Base-by-base conservation (phyloP, 2,329 filamentous ascomycete species). In the Phoma sp. region DNA sequence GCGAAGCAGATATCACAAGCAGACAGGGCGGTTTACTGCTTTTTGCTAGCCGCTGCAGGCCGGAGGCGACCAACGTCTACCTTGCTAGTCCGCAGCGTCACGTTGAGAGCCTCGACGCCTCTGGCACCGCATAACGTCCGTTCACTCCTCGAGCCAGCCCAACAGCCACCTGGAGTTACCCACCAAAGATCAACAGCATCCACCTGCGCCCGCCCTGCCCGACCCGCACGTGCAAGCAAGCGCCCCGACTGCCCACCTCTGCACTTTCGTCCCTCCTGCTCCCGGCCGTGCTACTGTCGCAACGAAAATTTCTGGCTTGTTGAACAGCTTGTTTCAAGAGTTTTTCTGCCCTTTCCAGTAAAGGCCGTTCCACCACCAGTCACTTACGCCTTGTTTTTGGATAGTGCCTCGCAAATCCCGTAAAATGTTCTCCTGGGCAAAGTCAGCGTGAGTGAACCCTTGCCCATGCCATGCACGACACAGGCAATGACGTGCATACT, bases 381-480 rank as follows among this genome's bases (percentile, higher is more conserved):
- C 65, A 59, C 66, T 67, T 61, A 70, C 69, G 52, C 49, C 52
- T 35, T 29, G 38, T 52, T 58, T 61, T 62, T 69, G 61, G 58
- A 66, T 64, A 73, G 71, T 72, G 69, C 66, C 55, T 38, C 62
- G 59, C 42, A 47, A 52, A 37, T 54, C 60, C 57, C 62, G 58
- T 57, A 74, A 56, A 53, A 95, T 91, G 88, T 93, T 96, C 82
- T 95, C 91, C 82, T 97, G 92, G 92, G 88, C 92, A 68, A 95
- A 96, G 80, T 89, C 93, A 78, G 87, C 89, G 91, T 95, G 82
- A 78, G 90, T 80, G 47, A 46, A 40, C 46, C 41, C 52, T 58
- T 57, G 50, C 48, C 56, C 53, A 46, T 61, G 57, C 52, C 43
- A 47, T 58, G 59, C 59, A 52, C 62, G 50, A 55, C 47, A 52